These are phyloP conservation scores for Heracleum sosnowskyi DNA, from an alignment of 129 eudicot genomes.

Conservation along the genomic window DNA sequence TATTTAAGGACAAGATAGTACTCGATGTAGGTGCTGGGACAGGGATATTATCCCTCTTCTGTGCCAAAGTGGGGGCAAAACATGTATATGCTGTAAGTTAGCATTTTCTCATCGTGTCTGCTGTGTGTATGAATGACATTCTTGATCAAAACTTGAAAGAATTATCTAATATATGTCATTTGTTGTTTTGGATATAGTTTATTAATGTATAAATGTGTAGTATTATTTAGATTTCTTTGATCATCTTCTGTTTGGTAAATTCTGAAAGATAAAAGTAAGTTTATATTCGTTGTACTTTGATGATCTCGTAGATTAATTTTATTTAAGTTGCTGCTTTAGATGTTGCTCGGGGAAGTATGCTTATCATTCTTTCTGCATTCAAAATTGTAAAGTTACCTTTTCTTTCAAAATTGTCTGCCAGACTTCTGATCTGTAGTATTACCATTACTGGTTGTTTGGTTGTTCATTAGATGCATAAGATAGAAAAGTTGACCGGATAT, in stretches of 20 bases:
- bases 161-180: background rate
- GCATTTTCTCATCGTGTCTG: background rate
- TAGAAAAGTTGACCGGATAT: background rate
- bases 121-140: background rate
- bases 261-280: background rate
- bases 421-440: background rate
- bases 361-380: background rate
- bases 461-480: background rate
- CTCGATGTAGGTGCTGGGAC: conserved; percentile 99
- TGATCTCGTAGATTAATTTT: background rate
- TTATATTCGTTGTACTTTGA: background rate
- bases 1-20: conserved; percentile 84
- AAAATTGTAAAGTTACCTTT: background rate
- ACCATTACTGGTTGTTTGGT: background rate
- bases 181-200: background rate
- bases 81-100: conserved; percentile 93
- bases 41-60: conserved; percentile 89
- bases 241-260: background rate
- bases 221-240: background rate
- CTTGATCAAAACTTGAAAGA: background rate
- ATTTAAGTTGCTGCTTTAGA: background rate
- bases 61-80: conserved; percentile 98
- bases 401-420: background rate
- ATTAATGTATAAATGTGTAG: background rate
- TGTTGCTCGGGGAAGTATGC: background rate